Percentiles rank a stretch among this genome's conserved stretches.
Evolutionary conservation across 2,329 filamentous ascomycete species (phyloP).

Genomic region (Verticillium nonalfalfae): DNA sequence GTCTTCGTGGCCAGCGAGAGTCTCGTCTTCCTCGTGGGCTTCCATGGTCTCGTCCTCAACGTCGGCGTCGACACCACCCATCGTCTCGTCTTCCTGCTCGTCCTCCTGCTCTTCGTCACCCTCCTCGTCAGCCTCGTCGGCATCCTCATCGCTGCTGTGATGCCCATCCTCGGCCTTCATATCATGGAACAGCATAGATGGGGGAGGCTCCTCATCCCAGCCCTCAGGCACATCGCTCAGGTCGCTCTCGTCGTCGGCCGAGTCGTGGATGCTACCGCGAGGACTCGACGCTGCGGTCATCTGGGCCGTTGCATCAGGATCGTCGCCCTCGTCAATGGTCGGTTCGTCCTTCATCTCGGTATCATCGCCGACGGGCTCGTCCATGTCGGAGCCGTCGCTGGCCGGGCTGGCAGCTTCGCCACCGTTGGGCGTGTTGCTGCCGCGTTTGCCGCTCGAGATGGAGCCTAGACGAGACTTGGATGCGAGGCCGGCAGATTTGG

Average conservation of each 20-base stretch:
- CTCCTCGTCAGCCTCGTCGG: conserved; percentile 2
- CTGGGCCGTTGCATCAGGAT: conserved; percentile 16
- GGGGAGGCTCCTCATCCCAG: conserved; percentile 51
- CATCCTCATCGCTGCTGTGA: conserved; percentile 5
- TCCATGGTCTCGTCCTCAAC: conserved; percentile 17
- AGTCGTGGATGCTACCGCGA: conserved; percentile 56
- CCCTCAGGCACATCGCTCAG: conserved; percentile 57
- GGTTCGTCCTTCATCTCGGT: conserved; percentile 10
- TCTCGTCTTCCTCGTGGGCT: conserved; percentile 16
- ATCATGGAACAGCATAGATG: conserved; percentile 46
- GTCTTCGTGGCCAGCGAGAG: too few species aligned
- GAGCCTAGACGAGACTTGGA: conserved; percentile 45
- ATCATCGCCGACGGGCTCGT: conserved; percentile 21
- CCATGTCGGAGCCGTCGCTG: conserved; percentile 30
- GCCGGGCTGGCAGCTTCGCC: conserved; percentile 23
- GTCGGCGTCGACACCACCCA: conserved; percentile 2
- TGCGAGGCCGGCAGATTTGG: conserved; percentile 26
- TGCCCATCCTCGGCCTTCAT: conserved; percentile 17
- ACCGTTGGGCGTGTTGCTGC: conserved; percentile 30
- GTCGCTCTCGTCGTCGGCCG: conserved; percentile 63
- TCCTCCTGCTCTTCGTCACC: conserved; percentile 18
- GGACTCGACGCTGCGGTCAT: conserved; percentile 37
- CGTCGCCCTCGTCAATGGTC: conserved; percentile 19
- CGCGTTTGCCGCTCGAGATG: conserved; percentile 42
- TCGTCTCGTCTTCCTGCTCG: conserved; percentile 8